phyloP scores from a whole-genome alignment of 2,329 filamentous ascomycete genomes.

The Ilyonectria destructans region DNA sequence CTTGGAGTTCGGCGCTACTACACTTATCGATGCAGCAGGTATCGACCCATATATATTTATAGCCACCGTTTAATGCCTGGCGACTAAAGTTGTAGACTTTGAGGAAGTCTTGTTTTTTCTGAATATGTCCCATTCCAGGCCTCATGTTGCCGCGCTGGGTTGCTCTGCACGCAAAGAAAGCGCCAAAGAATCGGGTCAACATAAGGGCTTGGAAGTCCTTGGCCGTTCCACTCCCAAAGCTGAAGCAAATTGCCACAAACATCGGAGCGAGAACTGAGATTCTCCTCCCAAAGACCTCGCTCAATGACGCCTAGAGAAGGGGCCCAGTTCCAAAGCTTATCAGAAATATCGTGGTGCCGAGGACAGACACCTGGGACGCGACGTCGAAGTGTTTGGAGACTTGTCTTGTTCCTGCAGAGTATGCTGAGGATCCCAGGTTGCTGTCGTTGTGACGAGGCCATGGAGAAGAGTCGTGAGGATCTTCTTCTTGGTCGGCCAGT shows the following conservation, averaged over 20 bases:
- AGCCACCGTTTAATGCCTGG: constrained; percentile 27
- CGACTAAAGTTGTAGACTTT: constrained; percentile 28
- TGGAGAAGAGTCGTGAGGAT: constrained; percentile 72
- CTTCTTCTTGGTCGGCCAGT: constrained; percentile 82
- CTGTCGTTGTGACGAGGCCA: constrained; percentile 62
- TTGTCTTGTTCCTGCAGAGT: constrained; percentile 71
- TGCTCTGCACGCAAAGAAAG: constrained; percentile 63
- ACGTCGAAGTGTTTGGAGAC: constrained; percentile 66
- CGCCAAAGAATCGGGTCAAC: constrained; percentile 76
- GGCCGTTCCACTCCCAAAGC: constrained; percentile 74
- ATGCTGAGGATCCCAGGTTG: constrained; percentile 68
- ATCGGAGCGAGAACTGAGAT: constrained; percentile 73
- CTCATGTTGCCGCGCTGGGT: not conserved
- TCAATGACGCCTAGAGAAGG: constrained; percentile 75
- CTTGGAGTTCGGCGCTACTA: constrained; percentile 35
- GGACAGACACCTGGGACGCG: constrained; percentile 58
- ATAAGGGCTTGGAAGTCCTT: constrained; percentile 79
- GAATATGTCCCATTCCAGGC: constrained; percentile 6
- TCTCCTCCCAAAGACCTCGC: constrained; percentile 72
- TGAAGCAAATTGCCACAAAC: constrained; percentile 76
- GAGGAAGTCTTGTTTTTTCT: constrained; percentile 16
- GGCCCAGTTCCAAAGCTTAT: constrained; percentile 71
- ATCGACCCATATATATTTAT: constrained; percentile 38
- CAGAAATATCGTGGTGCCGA: constrained; percentile 61
- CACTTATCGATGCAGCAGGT: constrained; percentile 40